Evolutionary conservation across 2,329 filamentous ascomycete genomes (phyloP), one percentile per base, ranked within the genome.

Genomic region (Conoideocrella luteorostrata): DNA sequence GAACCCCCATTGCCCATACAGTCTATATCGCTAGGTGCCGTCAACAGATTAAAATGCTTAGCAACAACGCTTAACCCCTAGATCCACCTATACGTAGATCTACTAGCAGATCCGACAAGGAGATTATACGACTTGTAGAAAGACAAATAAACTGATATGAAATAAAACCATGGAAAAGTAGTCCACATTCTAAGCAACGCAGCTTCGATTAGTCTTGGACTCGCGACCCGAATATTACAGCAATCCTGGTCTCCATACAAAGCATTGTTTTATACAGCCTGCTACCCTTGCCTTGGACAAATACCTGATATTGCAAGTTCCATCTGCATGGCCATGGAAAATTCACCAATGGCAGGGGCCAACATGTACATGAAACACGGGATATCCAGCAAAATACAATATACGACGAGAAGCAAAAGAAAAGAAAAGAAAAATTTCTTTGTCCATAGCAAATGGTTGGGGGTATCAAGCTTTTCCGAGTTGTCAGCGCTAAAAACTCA

Each of bases 1-100:
- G 61, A 65, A 63, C 63, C 63, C 56, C 55, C 50, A 54, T 58
- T 56, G 53, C 59, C 62, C 60, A 51, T 62, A 58, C 57, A 63
- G 46, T 58, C 61, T 65, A 61, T 62, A 64, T 60, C 51, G 56
- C 50, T 54, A 52, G 53, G 56, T 55, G 51, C 54, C 51, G 49
- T 55, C 51, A 49, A 49, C 47, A 37, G 43, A 21, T 29, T 48
- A 47, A 51, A 49, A 44, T 45, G 47, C 47, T n/a, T 52, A 41
- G 49, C 36, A 43, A 40, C 37, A n/a, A 30, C 23, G 15, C 7
- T 44, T 22, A 17, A 13, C 18, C 23, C n/a, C 12, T 6, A 11
- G 2, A 13, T 21, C 21, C 11, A 22, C 20, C n/a, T 20, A 5
- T 29, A 36, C 7, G 5, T 17, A 28, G 5, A 32, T 32, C 10